Conservation (phyloP, 2,329 filamentous ascomycete species). For the Trichoderma pleuroti region DNA sequence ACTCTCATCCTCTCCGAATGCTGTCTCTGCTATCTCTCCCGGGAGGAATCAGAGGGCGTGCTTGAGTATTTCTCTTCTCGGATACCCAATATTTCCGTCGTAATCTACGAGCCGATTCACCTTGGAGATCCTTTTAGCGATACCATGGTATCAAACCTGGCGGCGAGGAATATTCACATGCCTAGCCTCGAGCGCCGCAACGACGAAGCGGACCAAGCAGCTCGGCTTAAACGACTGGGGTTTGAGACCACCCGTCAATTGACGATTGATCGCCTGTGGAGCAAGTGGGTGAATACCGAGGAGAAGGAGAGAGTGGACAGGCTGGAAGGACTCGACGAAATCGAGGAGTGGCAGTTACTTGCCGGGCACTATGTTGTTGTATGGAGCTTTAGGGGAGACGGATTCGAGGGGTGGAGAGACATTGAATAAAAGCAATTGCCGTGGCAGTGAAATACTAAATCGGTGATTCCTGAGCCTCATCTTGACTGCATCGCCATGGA, state of each 20-base stretch:
- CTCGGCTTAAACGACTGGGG: slow-evolving; percentile 62
- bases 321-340: slow-evolving; percentile 86
- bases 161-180: slow-evolving; percentile 74
- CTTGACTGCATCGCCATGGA: neutral
- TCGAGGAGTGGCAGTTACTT: slow-evolving; percentile 89
- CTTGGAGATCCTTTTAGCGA: slow-evolving; percentile 82
- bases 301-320: slow-evolving; percentile 78
- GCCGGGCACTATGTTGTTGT: slow-evolving; percentile 85
- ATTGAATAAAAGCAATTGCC: neutral
- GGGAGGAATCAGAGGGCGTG: slow-evolving; percentile 59
- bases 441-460: neutral
- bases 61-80: slow-evolving; percentile 60
- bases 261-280: slow-evolving; percentile 63
- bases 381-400: slow-evolving; percentile 70
- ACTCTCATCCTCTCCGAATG: slow-evolving; percentile 92
- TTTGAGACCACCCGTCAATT: slow-evolving; percentile 49
- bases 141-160: slow-evolving; percentile 89
- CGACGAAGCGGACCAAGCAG: slow-evolving; percentile 63
- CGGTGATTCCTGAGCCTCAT: neutral
- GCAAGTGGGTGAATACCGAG: slow-evolving; percentile 62
- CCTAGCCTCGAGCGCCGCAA: slow-evolving; percentile 75
- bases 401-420: slow-evolving; percentile 22
- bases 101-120: slow-evolving; percentile 86
- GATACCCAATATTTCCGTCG: slow-evolving; percentile 51
- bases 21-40: slow-evolving; percentile 84